Base-by-base conservation (phyloP, 192 early-diverging fungal genomes). In the Linnemannia elongata region DNA sequence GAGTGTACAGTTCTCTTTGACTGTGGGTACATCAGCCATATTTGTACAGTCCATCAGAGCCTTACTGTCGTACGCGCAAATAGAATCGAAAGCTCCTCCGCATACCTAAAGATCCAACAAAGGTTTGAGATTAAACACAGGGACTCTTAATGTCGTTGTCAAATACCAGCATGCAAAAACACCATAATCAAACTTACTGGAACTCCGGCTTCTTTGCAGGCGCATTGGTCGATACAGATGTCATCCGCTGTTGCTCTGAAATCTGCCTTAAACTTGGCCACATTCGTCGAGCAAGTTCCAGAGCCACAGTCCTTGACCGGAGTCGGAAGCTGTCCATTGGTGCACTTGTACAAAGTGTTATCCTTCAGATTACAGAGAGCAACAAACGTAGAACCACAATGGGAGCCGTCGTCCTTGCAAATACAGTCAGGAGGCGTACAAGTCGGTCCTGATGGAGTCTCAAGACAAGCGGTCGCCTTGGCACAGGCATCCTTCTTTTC, bases 131-230 rank as follows among this genome's bases (percentile, higher is more conserved):
- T n/a, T n/a, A n/a, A n/a, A n/a, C n/a, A n/a, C n/a, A n/a, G n/a
- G n/a, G n/a, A n/a, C n/a, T n/a, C n/a, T n/a, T n/a, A n/a, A n/a
- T n/a, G n/a, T n/a, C n/a, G n/a, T n/a, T n/a, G 42, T 6, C 42
- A 42, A 42, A 8, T 8, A n/a, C n/a, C n/a, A n/a, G n/a, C n/a
- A n/a, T n/a, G n/a, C n/a, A n/a, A n/a, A n/a, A n/a, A n/a, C n/a
- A n/a, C n/a, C n/a, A n/a, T n/a, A n/a, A n/a, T n/a, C n/a, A n/a
- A 42, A 42, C 36, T 69, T 69, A 69, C 69, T 20, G 69, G 69
- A 35, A 41, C 38, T 6, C 39, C 39, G 17, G 69, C 33, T 39
- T 35, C 33, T 30, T 69, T 69, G 69, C 69, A 69, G 6, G 69
- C 69, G 27, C 69, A 69, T 13, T 33, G 69, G 30, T 69, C 69